A percentile compares a stretch with the other conserved stretches of the same genome.
Conservation (phyloP, 768 basidiomycete species). For the Pholiota microspora region DNA sequence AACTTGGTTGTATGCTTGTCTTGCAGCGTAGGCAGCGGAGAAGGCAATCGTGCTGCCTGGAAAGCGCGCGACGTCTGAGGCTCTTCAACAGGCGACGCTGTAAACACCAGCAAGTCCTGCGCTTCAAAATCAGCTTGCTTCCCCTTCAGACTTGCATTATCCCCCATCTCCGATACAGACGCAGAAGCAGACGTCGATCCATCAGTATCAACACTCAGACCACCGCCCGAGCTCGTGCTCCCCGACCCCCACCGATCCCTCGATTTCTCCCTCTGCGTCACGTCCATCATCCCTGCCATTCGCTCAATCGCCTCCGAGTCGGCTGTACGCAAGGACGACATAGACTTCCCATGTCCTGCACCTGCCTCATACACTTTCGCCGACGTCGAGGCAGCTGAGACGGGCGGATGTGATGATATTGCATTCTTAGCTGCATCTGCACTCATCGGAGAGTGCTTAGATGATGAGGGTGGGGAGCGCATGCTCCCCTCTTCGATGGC, state of each 20-base stretch:
- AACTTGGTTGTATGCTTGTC: constrained; percentile 1
- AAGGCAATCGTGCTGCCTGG: neutral
- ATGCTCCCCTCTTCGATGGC: constrained; percentile 54
- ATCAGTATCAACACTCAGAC: constrained; percentile 27
- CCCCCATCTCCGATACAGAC: constrained; percentile 15
- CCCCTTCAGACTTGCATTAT: neutral
- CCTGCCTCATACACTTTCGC: constrained; percentile 28
- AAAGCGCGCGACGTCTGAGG: neutral
- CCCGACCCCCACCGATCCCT: constrained; percentile 27
- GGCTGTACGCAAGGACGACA: constrained; percentile 60
- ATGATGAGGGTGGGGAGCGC: constrained; percentile 25
- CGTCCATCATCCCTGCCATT: constrained; percentile 66
- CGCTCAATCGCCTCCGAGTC: constrained; percentile 68
- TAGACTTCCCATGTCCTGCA: constrained; percentile 41
- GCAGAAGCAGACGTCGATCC: constrained; percentile 10
- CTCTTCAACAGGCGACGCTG: constrained; percentile 33
- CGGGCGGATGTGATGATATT: neutral
- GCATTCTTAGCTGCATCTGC: constrained; percentile 13
- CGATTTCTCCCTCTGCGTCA: constrained; percentile 51
- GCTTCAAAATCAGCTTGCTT: neutral
- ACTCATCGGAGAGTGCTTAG: constrained; percentile 13
- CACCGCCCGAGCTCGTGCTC: constrained; percentile 28
- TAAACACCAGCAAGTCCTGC: constrained; percentile 19
- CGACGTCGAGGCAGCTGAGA: constrained; percentile 4
- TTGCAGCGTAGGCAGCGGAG: constrained; percentile 11